A percentile compares a stretch with the other conserved stretches of the same genome.
Conservation (phyloP, 192 early-diverging fungal genomes). For the Linderina pennispora region DNA sequence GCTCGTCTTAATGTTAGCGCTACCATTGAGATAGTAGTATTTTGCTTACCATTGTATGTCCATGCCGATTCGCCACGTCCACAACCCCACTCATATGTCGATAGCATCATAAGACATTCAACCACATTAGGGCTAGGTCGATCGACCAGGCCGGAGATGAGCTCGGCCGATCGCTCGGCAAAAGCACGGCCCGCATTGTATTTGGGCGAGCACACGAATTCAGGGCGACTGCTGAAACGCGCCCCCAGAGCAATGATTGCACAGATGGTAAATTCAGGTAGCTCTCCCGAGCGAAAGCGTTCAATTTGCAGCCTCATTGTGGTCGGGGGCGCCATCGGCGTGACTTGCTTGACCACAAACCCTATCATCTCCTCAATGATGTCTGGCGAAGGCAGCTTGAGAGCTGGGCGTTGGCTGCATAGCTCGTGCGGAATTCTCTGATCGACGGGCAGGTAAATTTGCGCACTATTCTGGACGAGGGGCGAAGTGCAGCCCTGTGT, state of each 20-base stretch:
- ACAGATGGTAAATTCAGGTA: slow-evolving; percentile 40
- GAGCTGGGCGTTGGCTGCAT: slow-evolving; percentile 1
- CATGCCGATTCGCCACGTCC: slow-evolving; percentile 47
- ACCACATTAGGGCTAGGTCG: slow-evolving; percentile 41
- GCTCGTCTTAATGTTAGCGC: no score
- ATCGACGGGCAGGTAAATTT: background rate
- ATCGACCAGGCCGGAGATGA: slow-evolving; percentile 34
- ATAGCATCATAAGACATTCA: slow-evolving; percentile 36
- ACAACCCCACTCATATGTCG: slow-evolving; percentile 46
- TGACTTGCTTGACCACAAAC: slow-evolving; percentile 24
- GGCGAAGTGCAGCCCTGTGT: slow-evolving; percentile 26
- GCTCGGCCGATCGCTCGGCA: slow-evolving; percentile 42
- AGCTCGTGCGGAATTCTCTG: slow-evolving; percentile 7
- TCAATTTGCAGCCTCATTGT: slow-evolving; percentile 16
- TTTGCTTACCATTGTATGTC: slow-evolving; percentile 35
- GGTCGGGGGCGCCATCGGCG: slow-evolving; percentile 26
- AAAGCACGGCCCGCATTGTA: slow-evolving; percentile 44
- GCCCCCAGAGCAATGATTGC: slow-evolving; percentile 33
- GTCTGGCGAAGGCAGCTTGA: slow-evolving; percentile 24
- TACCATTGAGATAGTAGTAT: no score
- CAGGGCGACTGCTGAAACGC: slow-evolving; percentile 37
- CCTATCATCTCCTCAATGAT: slow-evolving; percentile 43
- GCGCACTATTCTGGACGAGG: background rate
- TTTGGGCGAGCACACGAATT: slow-evolving; percentile 37
- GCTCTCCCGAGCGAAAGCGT: slow-evolving; percentile 35